A percentile compares a stretch with the other conserved stretches of the same genome.
phyloP scores from a whole-genome alignment of 2,329 filamentous ascomycete species.

The Dactylellina drechsleri region DNA sequence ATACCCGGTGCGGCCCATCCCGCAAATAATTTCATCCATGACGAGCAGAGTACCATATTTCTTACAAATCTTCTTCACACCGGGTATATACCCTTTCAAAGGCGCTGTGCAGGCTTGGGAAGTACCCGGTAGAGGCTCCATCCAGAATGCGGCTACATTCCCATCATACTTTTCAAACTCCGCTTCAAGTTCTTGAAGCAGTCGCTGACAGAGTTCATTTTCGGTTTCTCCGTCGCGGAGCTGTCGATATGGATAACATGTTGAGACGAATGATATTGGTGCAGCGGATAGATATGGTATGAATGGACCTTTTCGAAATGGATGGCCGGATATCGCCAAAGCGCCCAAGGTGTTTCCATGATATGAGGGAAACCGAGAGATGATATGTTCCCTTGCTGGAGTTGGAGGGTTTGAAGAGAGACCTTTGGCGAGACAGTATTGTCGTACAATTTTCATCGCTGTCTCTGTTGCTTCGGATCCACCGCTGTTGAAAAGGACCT shows the following conservation, averaged over 20 bases:
- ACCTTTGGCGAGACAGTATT: conserved; percentile 72
- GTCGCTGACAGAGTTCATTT: conserved; percentile 69
- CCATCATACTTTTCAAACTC: conserved; percentile 79
- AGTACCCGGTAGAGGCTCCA: conserved; percentile 43
- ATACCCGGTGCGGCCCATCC: conserved; percentile 70
- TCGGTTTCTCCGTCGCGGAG: conserved; percentile 67
- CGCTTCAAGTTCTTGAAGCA: conserved; percentile 73
- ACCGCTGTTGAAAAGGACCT: conserved; percentile 44
- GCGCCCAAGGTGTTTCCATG: conserved; percentile 77
- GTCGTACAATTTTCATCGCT: conserved; percentile 73
- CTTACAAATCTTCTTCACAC: conserved; percentile 75
- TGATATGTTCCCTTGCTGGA: conserved; percentile 69
- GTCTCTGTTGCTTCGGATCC: conserved; percentile 76
- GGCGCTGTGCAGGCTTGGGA: conserved; percentile 75
- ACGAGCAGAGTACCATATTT: conserved; percentile 79
- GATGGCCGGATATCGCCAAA: conserved; percentile 72
- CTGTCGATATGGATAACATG: conserved; percentile 74
- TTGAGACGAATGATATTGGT: conserved; percentile 71
- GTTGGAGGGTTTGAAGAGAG: conserved; percentile 62
- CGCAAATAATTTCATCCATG: conserved; percentile 81
- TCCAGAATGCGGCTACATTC: conserved; percentile 64
- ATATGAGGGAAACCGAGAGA: conserved; percentile 73
- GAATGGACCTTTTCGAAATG: conserved; percentile 70
- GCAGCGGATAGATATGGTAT: conserved; percentile 67
- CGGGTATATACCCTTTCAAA: conserved; percentile 74